phyloP scores from a whole-genome alignment of 2,329 filamentous ascomycete genomes.

The Alternaria postmessia region DNA sequence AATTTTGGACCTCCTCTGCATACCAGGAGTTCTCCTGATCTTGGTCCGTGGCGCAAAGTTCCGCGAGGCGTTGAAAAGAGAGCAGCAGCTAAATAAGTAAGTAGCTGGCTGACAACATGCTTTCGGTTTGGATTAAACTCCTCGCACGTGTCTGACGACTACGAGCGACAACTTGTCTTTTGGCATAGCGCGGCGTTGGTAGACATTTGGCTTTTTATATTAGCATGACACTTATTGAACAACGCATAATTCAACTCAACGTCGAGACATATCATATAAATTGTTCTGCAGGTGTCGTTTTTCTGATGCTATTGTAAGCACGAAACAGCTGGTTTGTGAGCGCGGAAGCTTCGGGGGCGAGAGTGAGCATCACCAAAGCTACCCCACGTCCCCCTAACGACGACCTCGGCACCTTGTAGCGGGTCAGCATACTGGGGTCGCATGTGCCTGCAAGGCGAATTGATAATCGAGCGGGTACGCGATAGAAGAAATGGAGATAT shows the following conservation, averaged over 20 bases:
- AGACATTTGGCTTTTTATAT: neutral
- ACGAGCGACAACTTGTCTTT: constrained; percentile 2
- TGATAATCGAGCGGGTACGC: neutral
- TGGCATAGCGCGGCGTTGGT: constrained; percentile 27
- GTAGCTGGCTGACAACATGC: neutral
- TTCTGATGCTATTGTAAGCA: neutral
- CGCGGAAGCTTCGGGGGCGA: neutral
- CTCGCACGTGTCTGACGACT: neutral
- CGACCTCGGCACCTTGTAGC: neutral
- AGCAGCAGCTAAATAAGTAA: constrained; percentile 19
- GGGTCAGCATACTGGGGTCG: neutral
- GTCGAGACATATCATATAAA: neutral
- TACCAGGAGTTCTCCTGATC: constrained; percentile 34
- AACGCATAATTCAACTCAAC: neutral
- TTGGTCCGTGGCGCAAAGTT: constrained; percentile 32
- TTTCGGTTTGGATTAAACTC: neutral
- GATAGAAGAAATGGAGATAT: neutral
- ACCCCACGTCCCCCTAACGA: neutral
- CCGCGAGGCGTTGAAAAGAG: constrained; percentile 28
- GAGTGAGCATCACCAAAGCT: neutral
- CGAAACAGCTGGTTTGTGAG: neutral
- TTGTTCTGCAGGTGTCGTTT: neutral
- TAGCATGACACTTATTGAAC: neutral
- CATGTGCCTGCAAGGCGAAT: too few relatives aligned
- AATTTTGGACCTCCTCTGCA: constrained; percentile 42